Conservation (phyloP, 345 rosid species). For the Eucalyptus sp. region DNA sequence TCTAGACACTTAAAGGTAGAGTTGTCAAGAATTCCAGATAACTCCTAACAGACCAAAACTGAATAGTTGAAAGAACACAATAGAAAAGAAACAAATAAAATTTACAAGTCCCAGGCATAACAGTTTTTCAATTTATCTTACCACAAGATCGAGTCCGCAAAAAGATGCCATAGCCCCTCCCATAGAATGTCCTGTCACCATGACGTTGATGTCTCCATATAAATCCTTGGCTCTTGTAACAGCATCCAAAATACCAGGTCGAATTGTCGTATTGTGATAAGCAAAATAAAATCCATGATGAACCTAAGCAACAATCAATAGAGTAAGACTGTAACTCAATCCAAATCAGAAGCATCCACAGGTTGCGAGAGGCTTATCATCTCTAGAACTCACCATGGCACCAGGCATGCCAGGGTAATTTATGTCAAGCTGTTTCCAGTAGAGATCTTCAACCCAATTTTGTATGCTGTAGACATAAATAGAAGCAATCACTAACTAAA, state of each 20-base stretch:
- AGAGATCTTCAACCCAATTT: conserved; percentile 88
- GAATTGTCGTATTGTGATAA: conserved; percentile 84
- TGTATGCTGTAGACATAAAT: conserved; percentile 48
- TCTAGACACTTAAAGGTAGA: too few species aligned
- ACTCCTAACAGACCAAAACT: too few species aligned
- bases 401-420: conserved; percentile 89
- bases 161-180: too few species aligned
- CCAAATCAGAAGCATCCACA: background rate
- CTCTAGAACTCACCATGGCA: conserved; percentile 59
- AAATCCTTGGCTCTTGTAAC: conserved; percentile 14
- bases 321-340: background rate
- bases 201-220: too few species aligned
- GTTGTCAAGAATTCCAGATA: too few species aligned
- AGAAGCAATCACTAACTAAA: background rate
- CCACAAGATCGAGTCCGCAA: too few species aligned
- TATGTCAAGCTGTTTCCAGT: conserved; percentile 93
- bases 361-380: background rate
- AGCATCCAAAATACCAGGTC: conserved; percentile 64
- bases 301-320: conserved; percentile 28
- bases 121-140: too few species aligned
- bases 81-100: too few species aligned
- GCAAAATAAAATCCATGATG: conserved; percentile 93
- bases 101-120: too few species aligned
- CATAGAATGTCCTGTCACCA: too few species aligned
- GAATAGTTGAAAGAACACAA: too few species aligned